Conservation (phyloP, 305 asterid genomes). For the Nicotiana rustica region DNA sequence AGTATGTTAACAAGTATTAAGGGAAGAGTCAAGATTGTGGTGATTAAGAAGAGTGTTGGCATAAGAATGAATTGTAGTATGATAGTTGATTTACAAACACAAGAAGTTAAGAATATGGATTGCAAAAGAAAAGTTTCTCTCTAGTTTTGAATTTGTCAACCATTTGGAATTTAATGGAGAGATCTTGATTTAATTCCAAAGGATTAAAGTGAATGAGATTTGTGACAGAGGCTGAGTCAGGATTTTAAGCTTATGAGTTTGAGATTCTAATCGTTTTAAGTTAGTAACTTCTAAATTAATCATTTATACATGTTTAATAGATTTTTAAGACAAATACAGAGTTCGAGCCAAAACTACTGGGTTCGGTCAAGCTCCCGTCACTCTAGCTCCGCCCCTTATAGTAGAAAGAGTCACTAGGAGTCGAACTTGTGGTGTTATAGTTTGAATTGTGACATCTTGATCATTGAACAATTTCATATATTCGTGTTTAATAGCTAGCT, state of each 20-base stretch:
- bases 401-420: not conserved
- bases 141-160: constrained; percentile 3
- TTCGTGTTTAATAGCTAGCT: not conserved
- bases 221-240: no score
- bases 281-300: no score
- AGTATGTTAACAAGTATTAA: constrained; percentile 38
- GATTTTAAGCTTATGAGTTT: no score
- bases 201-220: no score
- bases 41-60: constrained; percentile 44
- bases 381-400: no score
- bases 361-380: no score
- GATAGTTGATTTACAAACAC: constrained; percentile 41
- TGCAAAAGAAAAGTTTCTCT: constrained; percentile 46
- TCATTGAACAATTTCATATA: not conserved
- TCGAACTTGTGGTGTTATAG: not conserved
- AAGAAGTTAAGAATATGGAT: constrained; percentile 39
- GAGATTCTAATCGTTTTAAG: no score
- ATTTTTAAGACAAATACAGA: no score
- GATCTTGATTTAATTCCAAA: no score
- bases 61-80: constrained; percentile 54
- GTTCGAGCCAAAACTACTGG: no score
- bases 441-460: not conserved
- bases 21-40: constrained; percentile 54
- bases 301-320: no score
- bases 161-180: no score